Evolutionary conservation across 2,329 filamentous ascomycete genomes (phyloP).

Genomic region (Colletotrichum sp.): DNA sequence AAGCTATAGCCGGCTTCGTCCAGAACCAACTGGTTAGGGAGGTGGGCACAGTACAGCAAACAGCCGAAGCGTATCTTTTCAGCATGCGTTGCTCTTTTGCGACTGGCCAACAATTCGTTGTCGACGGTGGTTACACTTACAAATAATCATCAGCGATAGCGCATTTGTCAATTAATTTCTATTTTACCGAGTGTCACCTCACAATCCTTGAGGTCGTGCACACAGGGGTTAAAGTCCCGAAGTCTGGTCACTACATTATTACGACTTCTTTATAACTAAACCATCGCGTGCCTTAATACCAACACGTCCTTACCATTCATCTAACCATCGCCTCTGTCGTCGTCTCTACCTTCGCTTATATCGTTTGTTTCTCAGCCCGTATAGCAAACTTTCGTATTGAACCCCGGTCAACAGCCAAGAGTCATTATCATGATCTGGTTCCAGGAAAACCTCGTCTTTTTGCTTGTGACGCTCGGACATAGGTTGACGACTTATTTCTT

Average conservation of each 20-base stretch:
- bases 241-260: background rate
- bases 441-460: fast-evolving
- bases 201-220: fast-evolving
- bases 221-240: background rate
- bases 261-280: background rate
- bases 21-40: background rate
- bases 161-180: background rate
- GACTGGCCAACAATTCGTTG: background rate
- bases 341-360: fast-evolving
- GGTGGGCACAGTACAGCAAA: background rate
- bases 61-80: background rate
- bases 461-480: background rate
- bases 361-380: background rate
- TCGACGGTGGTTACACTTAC: background rate
- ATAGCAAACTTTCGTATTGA: background rate
- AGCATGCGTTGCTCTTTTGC: background rate
- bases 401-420: background rate
- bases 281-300: background rate
- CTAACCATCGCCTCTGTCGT: background rate
- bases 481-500: background rate
- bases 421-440: background rate
- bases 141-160: background rate
- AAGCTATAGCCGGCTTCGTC: background rate
- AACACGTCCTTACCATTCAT: background rate
- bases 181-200: background rate